These are phyloP conservation scores for Stachybotrys elegans DNA, from an alignment of 2,329 filamentous ascomycete species.

Conservation along the genomic window DNA sequence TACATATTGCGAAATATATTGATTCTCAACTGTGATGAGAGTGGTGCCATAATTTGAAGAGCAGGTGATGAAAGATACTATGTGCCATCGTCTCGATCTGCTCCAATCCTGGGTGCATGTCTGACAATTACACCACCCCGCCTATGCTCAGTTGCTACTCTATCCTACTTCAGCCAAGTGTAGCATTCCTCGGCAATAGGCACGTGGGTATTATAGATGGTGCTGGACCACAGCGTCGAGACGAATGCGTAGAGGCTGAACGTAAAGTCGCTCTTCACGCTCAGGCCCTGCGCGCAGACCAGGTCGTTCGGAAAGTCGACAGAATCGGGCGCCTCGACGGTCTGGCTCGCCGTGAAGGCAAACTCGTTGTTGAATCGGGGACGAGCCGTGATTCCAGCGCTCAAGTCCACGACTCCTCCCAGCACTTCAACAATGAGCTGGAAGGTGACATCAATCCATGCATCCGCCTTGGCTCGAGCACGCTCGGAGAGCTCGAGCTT, in stretches of 20 bases:
- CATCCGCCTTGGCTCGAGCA: constrained; percentile 25
- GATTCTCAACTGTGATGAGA: too few relatives aligned
- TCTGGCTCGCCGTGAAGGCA: constrained; percentile 19
- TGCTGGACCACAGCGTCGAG: constrained; percentile 18
- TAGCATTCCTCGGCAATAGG: constrained; percentile 14
- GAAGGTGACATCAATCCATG: constrained; percentile 29
- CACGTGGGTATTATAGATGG: constrained; percentile 13
- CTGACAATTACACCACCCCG: too few relatives aligned
- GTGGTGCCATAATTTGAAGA: too few relatives aligned
- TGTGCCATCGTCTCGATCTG: too few relatives aligned
- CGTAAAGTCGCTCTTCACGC: constrained; percentile 18
- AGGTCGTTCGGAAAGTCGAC: constrained; percentile 11
- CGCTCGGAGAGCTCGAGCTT: constrained; percentile 26
- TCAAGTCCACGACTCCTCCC: constrained; percentile 26
- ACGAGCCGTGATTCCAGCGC: constrained; percentile 29
- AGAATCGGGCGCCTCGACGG: constrained; percentile 8
- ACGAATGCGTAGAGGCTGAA: constrained; percentile 20
- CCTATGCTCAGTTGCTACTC: too few relatives aligned
- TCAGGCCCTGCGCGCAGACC: constrained; percentile 16
- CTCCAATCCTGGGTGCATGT: too few relatives aligned
- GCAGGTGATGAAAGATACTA: too few relatives aligned
- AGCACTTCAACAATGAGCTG: constrained; percentile 31
- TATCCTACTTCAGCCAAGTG: constrained; percentile 5
- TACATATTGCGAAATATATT: too few relatives aligned
- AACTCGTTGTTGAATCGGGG: constrained; percentile 32